Conservation (phyloP, 2,329 filamentous ascomycete genomes). For the Fusarium subtropicale region DNA sequence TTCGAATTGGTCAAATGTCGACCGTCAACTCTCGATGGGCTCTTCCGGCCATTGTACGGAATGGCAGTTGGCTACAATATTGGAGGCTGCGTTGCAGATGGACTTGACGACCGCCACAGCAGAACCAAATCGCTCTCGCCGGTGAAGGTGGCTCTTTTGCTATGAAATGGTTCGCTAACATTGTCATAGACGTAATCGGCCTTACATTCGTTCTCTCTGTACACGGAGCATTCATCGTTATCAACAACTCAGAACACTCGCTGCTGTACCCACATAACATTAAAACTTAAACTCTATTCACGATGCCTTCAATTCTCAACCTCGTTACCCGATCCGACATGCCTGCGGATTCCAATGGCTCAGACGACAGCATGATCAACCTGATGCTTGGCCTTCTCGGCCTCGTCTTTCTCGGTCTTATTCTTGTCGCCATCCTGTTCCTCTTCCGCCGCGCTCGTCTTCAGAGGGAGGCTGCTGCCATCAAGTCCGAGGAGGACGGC, state of each 20-base stretch:
- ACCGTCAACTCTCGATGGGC: constrained; percentile 9
- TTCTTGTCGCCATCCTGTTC: constrained; percentile 75
- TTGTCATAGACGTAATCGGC: constrained; percentile 35
- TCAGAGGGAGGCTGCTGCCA: constrained; percentile 57
- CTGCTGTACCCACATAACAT: constrained; percentile 26
- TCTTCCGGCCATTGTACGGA: constrained; percentile 36
- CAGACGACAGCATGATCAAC: constrained; percentile 73
- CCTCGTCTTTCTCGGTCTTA: constrained; percentile 78
- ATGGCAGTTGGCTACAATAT: constrained; percentile 39
- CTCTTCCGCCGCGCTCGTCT: constrained; percentile 74
- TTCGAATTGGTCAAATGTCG: constrained; percentile 26
- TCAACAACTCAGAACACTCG: constrained; percentile 30
- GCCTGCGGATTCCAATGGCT: constrained; percentile 57
- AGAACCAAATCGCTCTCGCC: constrained; percentile 22
- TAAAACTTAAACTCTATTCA: constrained; percentile 35
- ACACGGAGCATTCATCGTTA: constrained; percentile 37
- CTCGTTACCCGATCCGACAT: constrained; percentile 38
- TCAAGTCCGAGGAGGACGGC: constrained; percentile 55
- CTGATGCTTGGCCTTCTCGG: constrained; percentile 84
- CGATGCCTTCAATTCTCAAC: constrained; percentile 45
- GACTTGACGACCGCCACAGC: constrained; percentile 15
- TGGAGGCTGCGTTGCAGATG: constrained; percentile 37
- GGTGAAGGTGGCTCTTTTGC: constrained; percentile 15
- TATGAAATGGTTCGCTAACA: constrained; percentile 36
- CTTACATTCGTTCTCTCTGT: constrained; percentile 37